Evolutionary conservation across 2,329 filamentous ascomycete genomes (phyloP).

Genomic region (Scolecobasidium constrictum): DNA sequence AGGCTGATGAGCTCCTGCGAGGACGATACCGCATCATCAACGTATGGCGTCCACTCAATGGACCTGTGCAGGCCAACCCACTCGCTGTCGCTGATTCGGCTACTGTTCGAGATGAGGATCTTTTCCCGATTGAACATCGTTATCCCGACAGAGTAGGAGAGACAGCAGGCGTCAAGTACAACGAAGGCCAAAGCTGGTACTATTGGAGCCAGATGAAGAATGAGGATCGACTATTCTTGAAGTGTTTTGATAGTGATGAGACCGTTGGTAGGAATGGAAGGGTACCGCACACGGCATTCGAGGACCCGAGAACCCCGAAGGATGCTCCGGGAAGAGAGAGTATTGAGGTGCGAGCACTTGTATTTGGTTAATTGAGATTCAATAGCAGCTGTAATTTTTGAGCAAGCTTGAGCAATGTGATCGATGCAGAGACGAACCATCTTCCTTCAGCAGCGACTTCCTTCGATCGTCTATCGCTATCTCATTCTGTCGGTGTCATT

Average conservation of each 20-base stretch:
- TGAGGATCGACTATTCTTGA: constrained; percentile 61
- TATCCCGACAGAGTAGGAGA: constrained; percentile 63
- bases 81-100: constrained; percentile 47
- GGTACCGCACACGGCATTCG: constrained; percentile 49
- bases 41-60: constrained; percentile 63
- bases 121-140: constrained; percentile 62
- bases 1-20: constrained; percentile 54
- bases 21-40: constrained; percentile 76
- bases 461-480: too few relatives aligned
- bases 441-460: too few relatives aligned
- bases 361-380: constrained; percentile 58
- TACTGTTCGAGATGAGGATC: constrained; percentile 47
- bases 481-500: too few relatives aligned
- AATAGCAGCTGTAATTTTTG: neutral
- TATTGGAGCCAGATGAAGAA: constrained; percentile 72
- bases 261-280: constrained; percentile 28
- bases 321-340: constrained; percentile 69
- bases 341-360: constrained; percentile 78
- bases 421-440: too few relatives aligned
- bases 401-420: too few relatives aligned
- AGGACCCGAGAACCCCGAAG: constrained; percentile 58
- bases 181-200: constrained; percentile 57
- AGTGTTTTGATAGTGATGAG: constrained; percentile 62
- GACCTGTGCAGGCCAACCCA: constrained; percentile 44
- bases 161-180: constrained; percentile 58